A percentile compares a stretch with the other conserved stretches of the same genome.
These are phyloP conservation scores for Coniella vitis DNA, from an alignment of 2,329 filamentous ascomycete genomes.

Conservation along the genomic window DNA sequence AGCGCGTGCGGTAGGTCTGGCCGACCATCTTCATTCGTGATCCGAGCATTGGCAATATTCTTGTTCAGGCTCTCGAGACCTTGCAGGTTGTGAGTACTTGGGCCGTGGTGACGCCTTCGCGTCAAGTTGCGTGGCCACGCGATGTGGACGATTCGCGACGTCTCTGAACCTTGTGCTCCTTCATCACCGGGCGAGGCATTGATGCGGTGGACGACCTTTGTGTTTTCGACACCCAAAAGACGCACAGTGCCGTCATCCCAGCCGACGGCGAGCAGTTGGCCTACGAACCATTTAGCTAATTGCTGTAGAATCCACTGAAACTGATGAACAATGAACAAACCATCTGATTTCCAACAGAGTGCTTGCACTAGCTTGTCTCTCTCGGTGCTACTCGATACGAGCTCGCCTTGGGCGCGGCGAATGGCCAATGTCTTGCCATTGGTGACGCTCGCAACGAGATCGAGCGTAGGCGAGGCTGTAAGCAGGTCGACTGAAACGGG, in stretches of 20 bases:
- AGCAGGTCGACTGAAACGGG: slow-evolving; percentile 52
- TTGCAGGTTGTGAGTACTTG: slow-evolving; percentile 16
- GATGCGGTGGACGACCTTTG: slow-evolving; percentile 73
- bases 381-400: slow-evolving; percentile 42
- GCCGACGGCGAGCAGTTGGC: slow-evolving; percentile 71
- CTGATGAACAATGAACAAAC: slow-evolving; percentile 29
- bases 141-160: slow-evolving; percentile 42
- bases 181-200: slow-evolving; percentile 31
- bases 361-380: slow-evolving; percentile 37
- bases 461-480: slow-evolving; percentile 76
- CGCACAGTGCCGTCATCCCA: slow-evolving; percentile 78
- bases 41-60: background rate
- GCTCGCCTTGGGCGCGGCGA: slow-evolving; percentile 70
- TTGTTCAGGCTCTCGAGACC: slow-evolving; percentile 16
- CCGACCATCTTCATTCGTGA: slow-evolving; percentile 22
- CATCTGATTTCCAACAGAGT: slow-evolving; percentile 61
- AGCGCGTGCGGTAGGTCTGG: slow-evolving; percentile 65
- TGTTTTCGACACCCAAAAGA: slow-evolving; percentile 71
- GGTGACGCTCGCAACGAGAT: slow-evolving; percentile 71
- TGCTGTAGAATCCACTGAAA: slow-evolving; percentile 18
- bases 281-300: slow-evolving; percentile 30
- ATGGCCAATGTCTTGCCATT: slow-evolving; percentile 64
- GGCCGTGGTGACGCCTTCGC: slow-evolving; percentile 21
- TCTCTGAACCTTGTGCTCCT: slow-evolving; percentile 26
- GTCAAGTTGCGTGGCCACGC: slow-evolving; percentile 44